Base-by-base conservation (phyloP, 352 stramenopile genomes). In the Globisporangium parvum region DNA sequence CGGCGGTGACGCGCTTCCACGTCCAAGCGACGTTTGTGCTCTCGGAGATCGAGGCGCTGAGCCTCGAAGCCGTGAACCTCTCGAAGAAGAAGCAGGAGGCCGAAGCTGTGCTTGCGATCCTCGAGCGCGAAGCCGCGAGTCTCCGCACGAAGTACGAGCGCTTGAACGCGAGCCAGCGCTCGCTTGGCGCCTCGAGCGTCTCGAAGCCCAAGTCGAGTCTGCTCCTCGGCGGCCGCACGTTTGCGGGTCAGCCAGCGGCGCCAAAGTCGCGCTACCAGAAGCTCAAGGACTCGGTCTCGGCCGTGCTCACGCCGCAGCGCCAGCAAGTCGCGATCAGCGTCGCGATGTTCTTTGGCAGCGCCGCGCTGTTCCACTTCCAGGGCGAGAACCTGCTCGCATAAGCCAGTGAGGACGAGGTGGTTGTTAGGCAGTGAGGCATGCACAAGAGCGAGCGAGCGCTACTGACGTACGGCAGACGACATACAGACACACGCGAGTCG, bases 81-180 rank as follows among this genome's bases (percentile, higher is more conserved):
- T 86, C 81, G 44, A 88, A 87, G 67, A 73, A 86, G 63, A 94
- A 94, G 65, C 75, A 89, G 60, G 84, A 92, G 51, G 75, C 77
- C 21, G 84, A 91, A 57, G 73, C 80, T 11, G 62, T 68, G 42
- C 65, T 92, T 18, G 63, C 71, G 40, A 54, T 80, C 51, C 62
- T 91, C 49, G 84, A 94, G 59, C 80, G 79, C 23, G 84, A 94
- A 62, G 78, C 80, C 55, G 70, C 71, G 47, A 88, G 75, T 45
- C 70, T 90, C 51, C 84, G 84, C 46, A 88, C 73, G 54, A 87
- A 88, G 70, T 91, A 91, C 55, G 81, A 93, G 55, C 84, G 84
- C 15, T 59, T 94, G 57, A 89, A 82, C 62, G 76, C 81, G 31
- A 91, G 73, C 58, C 77, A 91, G 69, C 83, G 80, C 58, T 76